Evolutionary conservation across 148 eudicot genomes (phyloP), one percentile per base, ranked within the genome.

Genomic region (Diospyros kaki): DNA sequence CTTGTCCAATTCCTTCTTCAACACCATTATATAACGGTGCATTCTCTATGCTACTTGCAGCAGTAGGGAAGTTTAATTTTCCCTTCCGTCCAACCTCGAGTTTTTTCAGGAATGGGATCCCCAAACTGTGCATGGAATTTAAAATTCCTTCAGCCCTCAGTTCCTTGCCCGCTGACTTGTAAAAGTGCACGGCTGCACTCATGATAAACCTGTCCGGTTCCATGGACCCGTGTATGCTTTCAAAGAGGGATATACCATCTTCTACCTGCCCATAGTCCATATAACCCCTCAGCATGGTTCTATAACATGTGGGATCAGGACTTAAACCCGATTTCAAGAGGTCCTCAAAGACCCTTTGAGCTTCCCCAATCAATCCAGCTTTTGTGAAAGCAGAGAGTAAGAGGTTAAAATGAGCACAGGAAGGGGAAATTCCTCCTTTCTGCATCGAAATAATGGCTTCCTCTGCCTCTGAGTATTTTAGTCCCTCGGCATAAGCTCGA

Each of bases 121-220:
- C 86, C 79, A 69, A 38, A 38, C 66, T 78, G 38, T 80, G 71
- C 90, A 91, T 85, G 66, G 80, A 81, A 55, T 68, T 79, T 52
- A 88, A 76, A 72, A 86, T 44, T 48, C 40, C 81, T 77, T 86
- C 80, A 60, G 94, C 89, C 48, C 44, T 74, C 28, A 58, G 65
- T 45, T 80, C 85, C 74, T 81, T 64, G 59, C 86, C 87, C 4
- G 66, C 88, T 58, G 86, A 80, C 80, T 74, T 86, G 82, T 88
- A 92, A 17, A 92, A 71, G 63, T 86, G 88, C 73, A 87, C 91
- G 43, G 90, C 97, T 54, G 86, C 92, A 82, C 94, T 92, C 88
- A 87, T 79, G 10, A 85, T 76, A 77, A 85, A 92, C 80, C 88
- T 78, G 79, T 92, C 94, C 9, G 80, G 73, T 76, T 74, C 79